Percentiles rank a stretch among this genome's conserved stretches.
Conservation (phyloP, 768 basidiomycete species). For the Naganishia randhawae region DNA sequence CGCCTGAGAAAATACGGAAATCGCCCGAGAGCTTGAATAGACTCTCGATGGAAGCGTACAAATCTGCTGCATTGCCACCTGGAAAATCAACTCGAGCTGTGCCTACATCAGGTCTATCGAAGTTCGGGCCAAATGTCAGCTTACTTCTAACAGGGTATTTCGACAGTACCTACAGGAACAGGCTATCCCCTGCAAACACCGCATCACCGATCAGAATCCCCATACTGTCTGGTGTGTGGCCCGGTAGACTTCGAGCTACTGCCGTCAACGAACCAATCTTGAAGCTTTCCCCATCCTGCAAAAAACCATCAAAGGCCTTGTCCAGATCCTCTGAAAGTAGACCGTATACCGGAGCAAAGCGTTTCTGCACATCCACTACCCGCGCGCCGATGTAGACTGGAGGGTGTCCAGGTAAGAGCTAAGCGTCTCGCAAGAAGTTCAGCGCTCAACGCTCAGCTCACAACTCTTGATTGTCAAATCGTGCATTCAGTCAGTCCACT, state of each 20-base stretch:
- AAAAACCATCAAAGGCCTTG: constrained; percentile 37
- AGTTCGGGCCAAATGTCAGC: background rate
- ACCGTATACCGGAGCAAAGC: constrained; percentile 35
- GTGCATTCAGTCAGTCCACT: background rate
- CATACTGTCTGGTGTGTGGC: constrained; percentile 40
- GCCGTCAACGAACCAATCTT: constrained; percentile 31
- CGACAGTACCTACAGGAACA: constrained; percentile 35
- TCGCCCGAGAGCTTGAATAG: constrained; percentile 37
- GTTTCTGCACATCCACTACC: constrained; percentile 34
- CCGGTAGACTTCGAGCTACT: constrained; percentile 36
- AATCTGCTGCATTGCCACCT: constrained; percentile 33
- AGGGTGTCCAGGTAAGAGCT: constrained; percentile 17
- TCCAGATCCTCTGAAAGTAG: constrained; percentile 27
- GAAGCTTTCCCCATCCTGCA: constrained; percentile 37
- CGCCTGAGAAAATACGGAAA: constrained; percentile 37
- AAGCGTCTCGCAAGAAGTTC: constrained; percentile 16
- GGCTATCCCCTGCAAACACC: constrained; percentile 40
- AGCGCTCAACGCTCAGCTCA: no score
- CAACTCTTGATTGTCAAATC: background rate
- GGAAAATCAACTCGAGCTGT: constrained; percentile 45
- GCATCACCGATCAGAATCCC: constrained; percentile 34
- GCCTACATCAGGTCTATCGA: constrained; percentile 38
- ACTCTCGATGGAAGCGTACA: constrained; percentile 36
- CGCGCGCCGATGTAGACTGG: constrained; percentile 34
- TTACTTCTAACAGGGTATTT: background rate